Evolutionary conservation across 495 filamentous ascomycete species (phyloP).

Genomic region (Hypoxylon cercidicola): DNA sequence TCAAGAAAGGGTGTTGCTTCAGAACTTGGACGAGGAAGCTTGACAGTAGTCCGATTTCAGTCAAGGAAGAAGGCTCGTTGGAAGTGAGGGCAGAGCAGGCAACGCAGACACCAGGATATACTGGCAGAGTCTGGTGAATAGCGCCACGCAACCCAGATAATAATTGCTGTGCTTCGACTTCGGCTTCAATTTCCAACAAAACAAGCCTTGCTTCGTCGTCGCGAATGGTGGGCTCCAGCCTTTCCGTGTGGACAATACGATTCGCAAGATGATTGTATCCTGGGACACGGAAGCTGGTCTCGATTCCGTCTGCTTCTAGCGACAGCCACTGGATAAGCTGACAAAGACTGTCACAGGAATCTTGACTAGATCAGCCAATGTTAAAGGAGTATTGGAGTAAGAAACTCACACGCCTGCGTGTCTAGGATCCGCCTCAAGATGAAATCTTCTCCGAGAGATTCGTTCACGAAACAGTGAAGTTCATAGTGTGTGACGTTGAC

Average conservation of each 20-base stretch:
- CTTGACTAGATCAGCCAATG: not conserved
- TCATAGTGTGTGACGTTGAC: conserved; percentile 12
- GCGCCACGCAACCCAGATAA: conserved; percentile 7
- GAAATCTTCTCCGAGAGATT: conserved; percentile 14
- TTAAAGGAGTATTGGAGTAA: not conserved
- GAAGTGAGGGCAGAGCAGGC: conserved; percentile 11
- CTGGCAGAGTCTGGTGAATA: conserved; percentile 1
- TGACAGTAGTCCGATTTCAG: conserved; percentile 15
- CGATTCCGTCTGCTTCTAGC: conserved; percentile 16
- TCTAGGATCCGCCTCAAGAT: conserved; percentile 3
- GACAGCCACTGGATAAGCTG: conserved; percentile 15
- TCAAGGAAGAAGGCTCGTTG: conserved; percentile 14
- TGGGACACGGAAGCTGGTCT: conserved; percentile 8
- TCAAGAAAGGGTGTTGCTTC: conserved; percentile 8
- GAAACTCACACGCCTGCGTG: conserved; percentile 5
- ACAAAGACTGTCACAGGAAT: not conserved
- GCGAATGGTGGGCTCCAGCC: not conserved
- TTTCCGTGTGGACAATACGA: conserved; percentile 1
- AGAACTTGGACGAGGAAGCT: conserved; percentile 17
- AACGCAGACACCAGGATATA: conserved; percentile 11
- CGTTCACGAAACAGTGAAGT: conserved; percentile 7
- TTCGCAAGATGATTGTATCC: conserved; percentile 6
- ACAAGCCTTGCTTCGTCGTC: conserved; percentile 4
- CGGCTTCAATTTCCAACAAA: conserved; percentile 10
- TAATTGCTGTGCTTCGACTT: conserved; percentile 11